A percentile compares a stretch with the other conserved stretches of the same genome.
Evolutionary conservation across 805 yeast species (phyloP).

Genomic region (Wickerhamomyces strasburgensis): DNA sequence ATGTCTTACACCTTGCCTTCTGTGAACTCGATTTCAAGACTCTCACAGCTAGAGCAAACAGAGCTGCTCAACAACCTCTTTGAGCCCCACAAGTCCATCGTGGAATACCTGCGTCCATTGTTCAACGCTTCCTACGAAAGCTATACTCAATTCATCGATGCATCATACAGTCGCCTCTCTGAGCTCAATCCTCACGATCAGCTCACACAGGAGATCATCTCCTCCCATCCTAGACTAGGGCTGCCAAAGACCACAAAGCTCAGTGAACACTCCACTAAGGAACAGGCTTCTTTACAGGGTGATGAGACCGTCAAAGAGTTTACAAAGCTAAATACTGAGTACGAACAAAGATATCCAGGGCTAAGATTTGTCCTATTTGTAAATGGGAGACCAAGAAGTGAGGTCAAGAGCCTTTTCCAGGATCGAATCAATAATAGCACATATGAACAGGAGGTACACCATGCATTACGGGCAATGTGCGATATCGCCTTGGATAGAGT

Average conservation of each 20-base stretch:
- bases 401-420: slow-evolving; percentile 59
- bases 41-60: slow-evolving; percentile 27
- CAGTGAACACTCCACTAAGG: slow-evolving; percentile 61
- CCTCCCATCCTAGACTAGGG: slow-evolving; percentile 90
- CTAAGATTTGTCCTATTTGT: slow-evolving; percentile 85
- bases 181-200: slow-evolving; percentile 14
- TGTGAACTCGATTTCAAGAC: slow-evolving; percentile 19
- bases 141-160: slow-evolving; percentile 15
- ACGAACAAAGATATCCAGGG: slow-evolving; percentile 65
- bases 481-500: slow-evolving; percentile 84
- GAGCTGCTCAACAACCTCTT: slow-evolving; percentile 37
- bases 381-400: slow-evolving; percentile 68
- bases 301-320: slow-evolving; percentile 46
- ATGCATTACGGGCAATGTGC: slow-evolving; percentile 85
- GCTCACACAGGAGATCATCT: slow-evolving; percentile 47
- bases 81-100: slow-evolving; percentile 21
- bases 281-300: slow-evolving; percentile 61
- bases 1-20: slow-evolving; percentile 30
- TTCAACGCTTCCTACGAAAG: slow-evolving; percentile 4
- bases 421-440: slow-evolving; percentile 53
- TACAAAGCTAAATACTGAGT: slow-evolving; percentile 47
- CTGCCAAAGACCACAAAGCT: slow-evolving; percentile 45
- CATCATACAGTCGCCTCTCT: slow-evolving; percentile 11
- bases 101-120: slow-evolving; percentile 17
- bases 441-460: slow-evolving; percentile 48